phyloP scores from a whole-genome alignment of 257 asterid genomes.

The Asclepias syriaca region DNA sequence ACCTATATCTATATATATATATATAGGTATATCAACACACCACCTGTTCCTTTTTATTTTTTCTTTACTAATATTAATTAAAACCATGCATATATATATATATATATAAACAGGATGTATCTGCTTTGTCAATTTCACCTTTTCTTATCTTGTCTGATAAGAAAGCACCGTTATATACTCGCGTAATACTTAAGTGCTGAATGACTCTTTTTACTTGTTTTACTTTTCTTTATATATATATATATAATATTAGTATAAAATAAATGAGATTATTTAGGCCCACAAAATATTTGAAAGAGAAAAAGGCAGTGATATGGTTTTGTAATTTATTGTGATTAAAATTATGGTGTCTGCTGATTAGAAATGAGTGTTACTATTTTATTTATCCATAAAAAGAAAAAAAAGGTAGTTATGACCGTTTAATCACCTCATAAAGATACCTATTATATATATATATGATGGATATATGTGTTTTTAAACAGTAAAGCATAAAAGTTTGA shows the following conservation, averaged over 20 bases:
- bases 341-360: constrained; percentile 6
- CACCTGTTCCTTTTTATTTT: too few species aligned
- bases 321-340: background rate
- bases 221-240: too few species aligned
- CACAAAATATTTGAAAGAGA: background rate
- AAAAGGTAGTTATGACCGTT: constrained; percentile 18
- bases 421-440: constrained; percentile 7
- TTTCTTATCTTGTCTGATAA: too few species aligned
- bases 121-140: too few species aligned
- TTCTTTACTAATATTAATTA: too few species aligned
- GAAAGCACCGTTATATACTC: too few species aligned
- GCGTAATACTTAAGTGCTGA: too few species aligned
- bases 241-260: background rate
- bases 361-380: background rate
- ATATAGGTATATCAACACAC: too few species aligned
- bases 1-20: too few species aligned
- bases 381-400: background rate
- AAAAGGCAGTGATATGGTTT: constrained; percentile 10
- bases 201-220: background rate
- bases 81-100: too few species aligned
- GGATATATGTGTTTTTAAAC: background rate
- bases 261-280: background rate
- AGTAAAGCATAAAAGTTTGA: background rate
- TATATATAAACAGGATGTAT: too few species aligned
- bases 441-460: background rate